A percentile compares a stretch with the other conserved stretches of the same genome.
Evolutionary conservation across 2,329 filamentous ascomycete species (phyloP).

Genomic region (Calonectria crousiana): DNA sequence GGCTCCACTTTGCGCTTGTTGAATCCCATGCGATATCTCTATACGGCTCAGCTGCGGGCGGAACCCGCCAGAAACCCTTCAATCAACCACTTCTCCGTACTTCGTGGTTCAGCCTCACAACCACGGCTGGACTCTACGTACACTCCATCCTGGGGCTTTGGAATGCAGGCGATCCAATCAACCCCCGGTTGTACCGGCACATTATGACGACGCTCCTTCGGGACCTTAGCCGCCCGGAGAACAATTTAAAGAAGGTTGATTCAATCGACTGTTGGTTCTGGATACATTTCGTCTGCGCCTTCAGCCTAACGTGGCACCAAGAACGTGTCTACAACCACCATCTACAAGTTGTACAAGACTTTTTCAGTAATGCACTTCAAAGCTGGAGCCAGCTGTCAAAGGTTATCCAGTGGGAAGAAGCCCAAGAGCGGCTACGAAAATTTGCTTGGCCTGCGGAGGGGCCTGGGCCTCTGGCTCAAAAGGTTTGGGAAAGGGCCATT

Average conservation of each 20-base stretch:
- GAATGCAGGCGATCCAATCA: background rate
- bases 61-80: background rate
- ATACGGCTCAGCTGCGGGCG: background rate
- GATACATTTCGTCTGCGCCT: background rate
- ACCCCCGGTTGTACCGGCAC: background rate
- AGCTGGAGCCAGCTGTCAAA: background rate
- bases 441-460: background rate
- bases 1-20: background rate
- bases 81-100: background rate
- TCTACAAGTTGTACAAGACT: background rate
- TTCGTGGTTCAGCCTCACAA: background rate
- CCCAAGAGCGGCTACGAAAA: background rate
- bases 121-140: background rate
- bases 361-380: background rate
- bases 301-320: background rate
- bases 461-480: background rate
- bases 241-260: background rate
- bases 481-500: background rate
- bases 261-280: background rate
- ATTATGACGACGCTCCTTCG: background rate
- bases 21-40: background rate
- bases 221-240: background rate
- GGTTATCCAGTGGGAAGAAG: background rate
- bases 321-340: background rate
- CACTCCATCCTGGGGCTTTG: background rate